Evolutionary conservation across 2,329 filamentous ascomycete species (phyloP).

Genomic region (Aureobasidium musti): DNA sequence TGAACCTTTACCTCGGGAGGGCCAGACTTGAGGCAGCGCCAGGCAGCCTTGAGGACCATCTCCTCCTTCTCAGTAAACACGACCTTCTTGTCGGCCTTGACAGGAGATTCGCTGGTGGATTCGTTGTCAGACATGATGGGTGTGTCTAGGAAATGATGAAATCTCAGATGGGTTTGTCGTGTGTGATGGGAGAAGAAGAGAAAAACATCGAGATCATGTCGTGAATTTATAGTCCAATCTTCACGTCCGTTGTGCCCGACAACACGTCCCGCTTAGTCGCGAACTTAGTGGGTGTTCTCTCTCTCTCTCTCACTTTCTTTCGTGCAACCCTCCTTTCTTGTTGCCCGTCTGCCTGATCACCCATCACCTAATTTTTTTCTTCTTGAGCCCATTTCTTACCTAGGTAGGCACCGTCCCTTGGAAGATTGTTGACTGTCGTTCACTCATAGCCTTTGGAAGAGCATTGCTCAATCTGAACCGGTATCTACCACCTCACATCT

Average conservation of each 20-base stretch:
- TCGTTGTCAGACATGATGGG: slow-evolving; percentile 20
- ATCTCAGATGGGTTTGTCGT: background rate
- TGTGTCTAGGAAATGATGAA: background rate
- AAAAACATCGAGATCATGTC: background rate
- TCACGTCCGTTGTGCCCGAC: slow-evolving; percentile 5
- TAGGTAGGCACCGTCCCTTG: background rate
- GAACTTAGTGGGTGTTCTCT: background rate
- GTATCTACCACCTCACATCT: background rate
- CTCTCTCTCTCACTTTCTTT: background rate
- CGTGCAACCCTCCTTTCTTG: background rate
- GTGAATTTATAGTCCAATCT: background rate
- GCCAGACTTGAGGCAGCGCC: slow-evolving; percentile 39
- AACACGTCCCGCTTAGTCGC: background rate
- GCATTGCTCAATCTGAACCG: background rate
- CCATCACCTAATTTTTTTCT: background rate
- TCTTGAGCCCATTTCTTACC: background rate
- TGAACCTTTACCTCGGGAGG: slow-evolving; percentile 35
- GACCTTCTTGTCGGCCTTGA: slow-evolving; percentile 12
- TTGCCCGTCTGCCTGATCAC: background rate
- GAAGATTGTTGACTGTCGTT: background rate
- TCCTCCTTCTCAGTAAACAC: slow-evolving; percentile 39
- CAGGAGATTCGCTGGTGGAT: background rate
- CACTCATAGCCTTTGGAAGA: background rate
- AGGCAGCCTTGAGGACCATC: slow-evolving; percentile 38
- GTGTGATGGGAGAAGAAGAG: background rate